A percentile compares a stretch with the other conserved stretches of the same genome.
phyloP scores from a whole-genome alignment of 495 filamentous ascomycete genomes.

The Cairneyella variabilis region DNA sequence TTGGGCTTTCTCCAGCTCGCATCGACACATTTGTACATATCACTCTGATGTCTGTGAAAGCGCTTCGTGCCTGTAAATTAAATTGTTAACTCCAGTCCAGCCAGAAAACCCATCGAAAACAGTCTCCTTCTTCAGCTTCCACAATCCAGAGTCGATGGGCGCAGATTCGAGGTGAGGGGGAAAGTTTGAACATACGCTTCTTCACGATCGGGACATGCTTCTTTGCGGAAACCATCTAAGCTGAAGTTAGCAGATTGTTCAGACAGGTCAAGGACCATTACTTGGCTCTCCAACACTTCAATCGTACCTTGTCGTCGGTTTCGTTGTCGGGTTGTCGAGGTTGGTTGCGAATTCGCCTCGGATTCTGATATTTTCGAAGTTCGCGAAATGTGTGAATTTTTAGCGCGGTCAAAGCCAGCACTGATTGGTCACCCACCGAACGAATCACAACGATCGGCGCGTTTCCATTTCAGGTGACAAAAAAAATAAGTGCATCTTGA shows the following conservation, averaged over 20 bases:
- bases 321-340: slow-evolving; percentile 23
- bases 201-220: slow-evolving; percentile 99
- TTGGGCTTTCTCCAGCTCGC: slow-evolving; percentile 96
- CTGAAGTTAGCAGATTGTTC: no score
- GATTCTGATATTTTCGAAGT: no score
- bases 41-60: slow-evolving; percentile 95
- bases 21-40: slow-evolving; percentile 65
- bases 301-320: slow-evolving; percentile 24
- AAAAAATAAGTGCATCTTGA: no score
- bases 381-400: no score
- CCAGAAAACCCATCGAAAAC: not conserved
- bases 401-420: no score
- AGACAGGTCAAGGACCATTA: no score
- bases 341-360: no score
- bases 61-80: slow-evolving; percentile 66
- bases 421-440: no score
- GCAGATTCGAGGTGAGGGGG: slow-evolving; percentile 1
- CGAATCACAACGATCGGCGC: no score
- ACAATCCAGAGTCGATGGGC: slow-evolving; percentile 20
- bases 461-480: no score
- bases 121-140: not conserved
- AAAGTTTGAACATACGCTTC: slow-evolving; percentile 75
- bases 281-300: not conserved
- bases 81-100: slow-evolving; percentile 1
- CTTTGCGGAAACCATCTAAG: slow-evolving; percentile 99